Percentiles rank a stretch among this genome's conserved stretches.
Conservation (phyloP, 1,284 basidiomycete genomes). For the Fistulina hepatica region DNA sequence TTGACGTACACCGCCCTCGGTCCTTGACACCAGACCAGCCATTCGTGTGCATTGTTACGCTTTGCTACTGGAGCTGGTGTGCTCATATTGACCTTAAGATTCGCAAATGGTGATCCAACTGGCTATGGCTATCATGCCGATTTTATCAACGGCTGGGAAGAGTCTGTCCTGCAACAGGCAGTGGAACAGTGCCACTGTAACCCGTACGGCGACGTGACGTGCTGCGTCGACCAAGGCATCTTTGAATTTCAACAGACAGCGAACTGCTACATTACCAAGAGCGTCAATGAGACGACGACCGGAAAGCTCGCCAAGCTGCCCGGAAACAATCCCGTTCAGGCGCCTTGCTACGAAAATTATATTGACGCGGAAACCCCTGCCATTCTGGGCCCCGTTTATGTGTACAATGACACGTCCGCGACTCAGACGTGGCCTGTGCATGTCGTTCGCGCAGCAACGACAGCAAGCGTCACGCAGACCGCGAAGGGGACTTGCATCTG, state of each 20-base stretch:
- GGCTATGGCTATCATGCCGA: conserved; percentile 42
- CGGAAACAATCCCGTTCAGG: conserved; percentile 11
- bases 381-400: conserved; percentile 11
- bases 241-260: conserved; percentile 24
- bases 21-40: neutral
- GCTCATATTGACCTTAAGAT: neutral
- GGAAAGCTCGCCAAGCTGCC: conserved; percentile 13
- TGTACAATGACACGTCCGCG: conserved; percentile 6
- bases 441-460: conserved; percentile 4
- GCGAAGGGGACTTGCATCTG: conserved; percentile 13
- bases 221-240: conserved; percentile 28
- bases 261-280: conserved; percentile 27
- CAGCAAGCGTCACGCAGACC: conserved; percentile 10
- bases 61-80: neutral
- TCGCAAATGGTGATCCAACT: conserved; percentile 24
- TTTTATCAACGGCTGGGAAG: conserved; percentile 28
- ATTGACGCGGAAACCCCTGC: conserved; percentile 11
- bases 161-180: conserved; percentile 33
- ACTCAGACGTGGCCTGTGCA: conserved; percentile 2
- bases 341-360: conserved; percentile 12
- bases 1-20: neutral
- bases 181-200: conserved; percentile 36
- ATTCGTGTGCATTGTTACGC: neutral
- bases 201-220: conserved; percentile 30
- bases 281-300: conserved; percentile 25